Evolutionary conservation across 176 grass and related monocot genomes (phyloP).

Genomic region (Areca catechu): DNA sequence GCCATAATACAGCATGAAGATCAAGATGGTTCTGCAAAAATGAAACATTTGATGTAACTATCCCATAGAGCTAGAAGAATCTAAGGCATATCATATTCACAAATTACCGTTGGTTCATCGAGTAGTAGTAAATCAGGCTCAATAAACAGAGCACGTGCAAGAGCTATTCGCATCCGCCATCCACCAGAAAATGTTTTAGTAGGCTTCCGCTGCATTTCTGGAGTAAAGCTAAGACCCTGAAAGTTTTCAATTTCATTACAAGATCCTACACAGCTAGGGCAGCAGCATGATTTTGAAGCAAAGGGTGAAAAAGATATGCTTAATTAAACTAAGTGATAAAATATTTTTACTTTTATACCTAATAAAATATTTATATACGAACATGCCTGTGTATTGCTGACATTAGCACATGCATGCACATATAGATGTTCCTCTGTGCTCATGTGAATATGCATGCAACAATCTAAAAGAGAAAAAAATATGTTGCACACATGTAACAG

Average conservation of each 20-base stretch:
- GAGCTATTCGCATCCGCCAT: constrained; percentile 94
- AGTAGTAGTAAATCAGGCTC: constrained; percentile 95
- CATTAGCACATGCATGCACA: too few species aligned
- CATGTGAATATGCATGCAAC: too few species aligned
- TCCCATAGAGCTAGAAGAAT: too few species aligned
- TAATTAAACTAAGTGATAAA: not conserved
- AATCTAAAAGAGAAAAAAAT: too few species aligned
- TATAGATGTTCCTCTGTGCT: too few species aligned
- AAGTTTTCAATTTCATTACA: constrained; percentile 5
- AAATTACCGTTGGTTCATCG: constrained; percentile 89
- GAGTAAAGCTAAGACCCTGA: constrained; percentile 94
- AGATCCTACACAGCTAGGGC: too few species aligned
- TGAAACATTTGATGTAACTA: too few species aligned
- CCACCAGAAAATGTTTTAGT: constrained; percentile 93
- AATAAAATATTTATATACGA: not conserved
- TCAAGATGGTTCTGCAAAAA: constrained; percentile 86
- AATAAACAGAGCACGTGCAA: constrained; percentile 91
- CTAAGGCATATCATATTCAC: not conserved
- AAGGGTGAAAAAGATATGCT: not conserved
- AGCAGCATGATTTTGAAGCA: too few species aligned
- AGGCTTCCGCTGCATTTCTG: constrained; percentile 79
- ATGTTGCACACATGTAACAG: too few species aligned
- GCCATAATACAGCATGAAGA: constrained; percentile 96
- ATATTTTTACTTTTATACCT: not conserved
- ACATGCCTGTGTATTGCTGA: not conserved